Evolutionary conservation across 345 rosid genomes (phyloP).

Genomic region (Cardiospermum halicacabum): DNA sequence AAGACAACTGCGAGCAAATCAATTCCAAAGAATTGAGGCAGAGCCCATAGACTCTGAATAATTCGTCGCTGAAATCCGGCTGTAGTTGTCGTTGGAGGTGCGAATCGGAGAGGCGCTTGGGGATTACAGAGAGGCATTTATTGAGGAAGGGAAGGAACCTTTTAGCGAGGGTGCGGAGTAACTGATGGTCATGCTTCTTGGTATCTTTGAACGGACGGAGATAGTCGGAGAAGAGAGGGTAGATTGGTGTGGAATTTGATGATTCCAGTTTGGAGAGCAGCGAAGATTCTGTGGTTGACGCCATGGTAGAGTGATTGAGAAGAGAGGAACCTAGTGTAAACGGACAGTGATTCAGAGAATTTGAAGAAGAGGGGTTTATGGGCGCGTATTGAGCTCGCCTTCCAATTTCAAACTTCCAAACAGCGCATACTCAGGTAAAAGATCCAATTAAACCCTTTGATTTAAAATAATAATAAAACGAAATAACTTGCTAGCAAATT

Average conservation of each 20-base stretch:
- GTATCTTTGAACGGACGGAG: slow-evolving; percentile 49
- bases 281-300: slow-evolving; percentile 38
- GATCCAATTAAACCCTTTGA: too few relatives aligned
- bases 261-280: slow-evolving; percentile 46
- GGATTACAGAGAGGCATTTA: slow-evolving; percentile 58
- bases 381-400: neutral
- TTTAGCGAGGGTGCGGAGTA: slow-evolving; percentile 62
- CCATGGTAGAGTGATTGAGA: slow-evolving; percentile 29
- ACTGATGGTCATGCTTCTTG: slow-evolving; percentile 27
- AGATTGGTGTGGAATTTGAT: slow-evolving; percentile 30
- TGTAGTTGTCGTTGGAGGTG: neutral
- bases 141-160: slow-evolving; percentile 69
- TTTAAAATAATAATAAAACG: too few relatives aligned
- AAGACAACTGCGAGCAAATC: slow-evolving; percentile 59
- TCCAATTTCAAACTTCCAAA: neutral
- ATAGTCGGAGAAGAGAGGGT: slow-evolving; percentile 47
- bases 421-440: too few relatives aligned
- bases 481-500: too few relatives aligned
- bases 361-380: neutral
- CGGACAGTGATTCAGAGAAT: neutral
- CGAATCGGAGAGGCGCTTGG: slow-evolving; percentile 58
- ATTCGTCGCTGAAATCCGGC: slow-evolving; percentile 13
- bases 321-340: neutral
- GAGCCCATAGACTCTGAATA: slow-evolving; percentile 47
- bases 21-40: slow-evolving; percentile 68